These are phyloP conservation scores for Huntiella abstrusa DNA, from an alignment of 2,329 filamentous ascomycete genomes.

Conservation along the genomic window DNA sequence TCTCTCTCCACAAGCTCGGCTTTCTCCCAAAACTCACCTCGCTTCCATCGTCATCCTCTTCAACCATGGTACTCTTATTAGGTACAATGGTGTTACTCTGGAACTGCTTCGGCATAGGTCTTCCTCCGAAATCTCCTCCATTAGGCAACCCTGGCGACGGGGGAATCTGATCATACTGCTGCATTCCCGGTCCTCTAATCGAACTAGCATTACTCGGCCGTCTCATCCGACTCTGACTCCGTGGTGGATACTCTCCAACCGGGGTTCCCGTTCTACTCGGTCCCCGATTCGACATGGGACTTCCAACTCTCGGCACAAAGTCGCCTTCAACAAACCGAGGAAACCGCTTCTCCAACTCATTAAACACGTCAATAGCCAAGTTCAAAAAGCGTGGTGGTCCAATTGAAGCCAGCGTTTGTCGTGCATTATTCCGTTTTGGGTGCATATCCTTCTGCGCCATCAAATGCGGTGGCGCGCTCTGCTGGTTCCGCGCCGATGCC, in stretches of 20 bases:
- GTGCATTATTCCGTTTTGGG: constrained; percentile 92
- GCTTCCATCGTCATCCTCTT: constrained; percentile 66
- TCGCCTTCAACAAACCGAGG: constrained; percentile 59
- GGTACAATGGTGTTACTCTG: constrained; percentile 93
- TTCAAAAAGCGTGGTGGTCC: constrained; percentile 76
- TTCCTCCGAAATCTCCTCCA: constrained; percentile 43
- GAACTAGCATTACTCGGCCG: constrained; percentile 45
- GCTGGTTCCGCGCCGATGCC: constrained; percentile 38
- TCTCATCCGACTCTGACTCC: constrained; percentile 33
- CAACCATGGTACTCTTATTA: constrained; percentile 93
- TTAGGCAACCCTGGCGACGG: constrained; percentile 35
- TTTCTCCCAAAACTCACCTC: constrained; percentile 20
- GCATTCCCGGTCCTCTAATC: constrained; percentile 24
- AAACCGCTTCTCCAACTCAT: constrained; percentile 78
- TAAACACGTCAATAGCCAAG: constrained; percentile 87
- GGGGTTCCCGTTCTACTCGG: constrained; percentile 45
- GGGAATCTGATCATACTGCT: constrained; percentile 30
- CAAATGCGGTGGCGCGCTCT: constrained; percentile 49
- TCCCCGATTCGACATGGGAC: constrained; percentile 46
- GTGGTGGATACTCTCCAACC: constrained; percentile 32
- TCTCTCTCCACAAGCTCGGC: background rate
- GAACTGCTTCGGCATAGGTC: constrained; percentile 72
- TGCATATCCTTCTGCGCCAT: constrained; percentile 80
- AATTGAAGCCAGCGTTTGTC: constrained; percentile 81
- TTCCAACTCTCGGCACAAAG: constrained; percentile 46